These are phyloP conservation scores for Skeletonema menzelii DNA, from an alignment of 108 stramenopile genomes.

Conservation along the genomic window DNA sequence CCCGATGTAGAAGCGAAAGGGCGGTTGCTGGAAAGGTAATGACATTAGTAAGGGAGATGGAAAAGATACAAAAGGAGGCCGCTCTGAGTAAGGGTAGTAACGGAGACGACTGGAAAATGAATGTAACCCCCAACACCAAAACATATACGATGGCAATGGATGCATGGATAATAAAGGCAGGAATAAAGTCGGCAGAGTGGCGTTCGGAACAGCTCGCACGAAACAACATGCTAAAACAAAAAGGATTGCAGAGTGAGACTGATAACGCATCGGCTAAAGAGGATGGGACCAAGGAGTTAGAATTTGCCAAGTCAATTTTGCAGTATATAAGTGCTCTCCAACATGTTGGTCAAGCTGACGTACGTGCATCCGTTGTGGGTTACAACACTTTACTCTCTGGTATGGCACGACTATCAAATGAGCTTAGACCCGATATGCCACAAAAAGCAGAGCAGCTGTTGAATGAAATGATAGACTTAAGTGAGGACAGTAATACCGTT, in stretches of 20 bases:
- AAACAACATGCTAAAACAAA: constrained; percentile 4
- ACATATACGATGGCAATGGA: constrained; percentile 81
- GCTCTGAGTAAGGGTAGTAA: constrained; percentile 26
- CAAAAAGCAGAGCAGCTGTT: constrained; percentile 70
- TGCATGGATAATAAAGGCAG: constrained; percentile 52
- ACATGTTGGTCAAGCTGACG: constrained; percentile 44
- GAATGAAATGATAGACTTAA: constrained; percentile 54
- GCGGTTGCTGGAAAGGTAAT: constrained; percentile 47
- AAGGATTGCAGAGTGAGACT: constrained; percentile 3
- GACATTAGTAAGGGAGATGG: constrained; percentile 61
- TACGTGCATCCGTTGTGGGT: constrained; percentile 50
- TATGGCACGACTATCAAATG: constrained; percentile 52
- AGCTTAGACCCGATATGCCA: constrained; percentile 34
- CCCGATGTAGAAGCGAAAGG: constrained; percentile 53
- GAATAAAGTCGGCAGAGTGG: constrained; percentile 46
- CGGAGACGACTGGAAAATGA: constrained; percentile 32
- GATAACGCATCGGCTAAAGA: constrained; percentile 20
- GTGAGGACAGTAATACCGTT: constrained; percentile 13
- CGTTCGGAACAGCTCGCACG: constrained; percentile 10
- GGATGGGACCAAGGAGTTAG: constrained; percentile 66
- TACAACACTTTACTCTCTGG: constrained; percentile 76
- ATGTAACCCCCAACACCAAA: constrained; percentile 58
- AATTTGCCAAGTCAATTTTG: constrained; percentile 54
- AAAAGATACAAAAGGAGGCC: constrained; percentile 50
- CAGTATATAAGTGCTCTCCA: constrained; percentile 59